Conservation (phyloP, 768 basidiomycete species). For the Russula griseocarnosa region DNA sequence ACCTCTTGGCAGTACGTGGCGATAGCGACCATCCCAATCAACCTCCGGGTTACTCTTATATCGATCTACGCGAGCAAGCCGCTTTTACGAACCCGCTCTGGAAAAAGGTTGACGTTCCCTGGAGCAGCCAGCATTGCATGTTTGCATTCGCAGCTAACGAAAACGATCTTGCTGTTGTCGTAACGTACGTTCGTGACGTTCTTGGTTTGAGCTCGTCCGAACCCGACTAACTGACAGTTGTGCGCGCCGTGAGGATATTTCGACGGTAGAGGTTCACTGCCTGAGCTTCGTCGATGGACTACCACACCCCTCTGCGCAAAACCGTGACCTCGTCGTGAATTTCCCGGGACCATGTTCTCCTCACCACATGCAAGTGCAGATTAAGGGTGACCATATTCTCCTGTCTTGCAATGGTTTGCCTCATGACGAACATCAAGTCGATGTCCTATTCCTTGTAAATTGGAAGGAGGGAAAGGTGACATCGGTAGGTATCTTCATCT, state of each 20-base stretch:
- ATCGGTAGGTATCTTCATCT: conserved; percentile 1
- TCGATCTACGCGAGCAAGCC: conserved; percentile 6
- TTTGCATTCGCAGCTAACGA: conserved; percentile 16
- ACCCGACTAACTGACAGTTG: conserved; percentile 4
- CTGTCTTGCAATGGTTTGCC: conserved; percentile 15
- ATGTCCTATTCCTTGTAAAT: conserved; percentile 10
- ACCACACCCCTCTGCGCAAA: conserved; percentile 6
- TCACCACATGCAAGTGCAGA: conserved; percentile 13
- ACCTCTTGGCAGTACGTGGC: conserved; percentile 14
- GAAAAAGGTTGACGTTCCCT: conserved; percentile 7
- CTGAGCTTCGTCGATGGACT: conserved; percentile 6
- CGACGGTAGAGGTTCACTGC: conserved; percentile 3
- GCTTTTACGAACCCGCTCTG: not conserved
- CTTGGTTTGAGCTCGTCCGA: not conserved
- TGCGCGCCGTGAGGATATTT: conserved; percentile 13
- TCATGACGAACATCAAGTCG: not conserved
- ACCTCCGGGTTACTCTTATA: conserved; percentile 12
- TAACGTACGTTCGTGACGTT: not conserved
- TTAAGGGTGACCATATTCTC: conserved; percentile 6
- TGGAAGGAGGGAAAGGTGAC: conserved; percentile 11
- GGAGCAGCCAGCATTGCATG: conserved; percentile 5
- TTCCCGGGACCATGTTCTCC: conserved; percentile 11
- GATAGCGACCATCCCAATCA: conserved; percentile 5
- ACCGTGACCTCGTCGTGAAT: conserved; percentile 7
- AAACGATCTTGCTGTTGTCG: conserved; percentile 6